Evolutionary conservation across 176 grass and related monocot genomes (phyloP), one percentile per base, ranked within the genome.

Genomic region (Avena sativa): DNA sequence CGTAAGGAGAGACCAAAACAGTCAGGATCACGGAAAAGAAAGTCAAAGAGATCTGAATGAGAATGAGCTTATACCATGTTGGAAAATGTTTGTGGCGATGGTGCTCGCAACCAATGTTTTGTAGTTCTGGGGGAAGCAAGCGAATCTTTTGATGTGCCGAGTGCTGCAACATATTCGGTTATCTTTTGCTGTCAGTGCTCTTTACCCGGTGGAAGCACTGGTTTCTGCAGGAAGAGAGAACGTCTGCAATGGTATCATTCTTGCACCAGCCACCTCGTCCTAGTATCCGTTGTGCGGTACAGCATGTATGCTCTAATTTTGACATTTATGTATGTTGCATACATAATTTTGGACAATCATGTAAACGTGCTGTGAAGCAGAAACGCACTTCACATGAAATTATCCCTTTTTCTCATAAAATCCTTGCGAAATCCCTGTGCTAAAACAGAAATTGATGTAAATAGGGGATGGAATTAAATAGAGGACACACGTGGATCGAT

Each of bases 1-100:
- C 65, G 51, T 32, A 81, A 77, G 55, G 86, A 85, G 63, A 79
- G 81, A 50, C 36, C 43, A 52, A 85, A 84, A 49, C 84, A 86
- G 46, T 86, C 47, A 0, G 68, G 64, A 89, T 72, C 79, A 8
- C 60, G 65, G 26, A 91, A 88, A 74, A 92, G 87, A 25, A 90
- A 23, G 58, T 80, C 23, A 23, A 88, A 86, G 78, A 72, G 50
- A 65, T 87, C 84, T 30, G 38, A 62, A 82, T 92, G 79, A 91
- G 52, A 84, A 67, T 73, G 59, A 7, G 36, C n/a, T 66, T 20
- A 64, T 23, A 6, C 53, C 4, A 21, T 38, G 63, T 25, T 73
- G 15, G 51, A 69, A 81, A 68, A 76, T 83, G 64, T 48, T 84
- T 5, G 50, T 71, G 32, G 38, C 15, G 26, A 51, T 15, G 43